phyloP scores from a whole-genome alignment of 2,329 filamentous ascomycete genomes.

The Aspergillus sp. region DNA sequence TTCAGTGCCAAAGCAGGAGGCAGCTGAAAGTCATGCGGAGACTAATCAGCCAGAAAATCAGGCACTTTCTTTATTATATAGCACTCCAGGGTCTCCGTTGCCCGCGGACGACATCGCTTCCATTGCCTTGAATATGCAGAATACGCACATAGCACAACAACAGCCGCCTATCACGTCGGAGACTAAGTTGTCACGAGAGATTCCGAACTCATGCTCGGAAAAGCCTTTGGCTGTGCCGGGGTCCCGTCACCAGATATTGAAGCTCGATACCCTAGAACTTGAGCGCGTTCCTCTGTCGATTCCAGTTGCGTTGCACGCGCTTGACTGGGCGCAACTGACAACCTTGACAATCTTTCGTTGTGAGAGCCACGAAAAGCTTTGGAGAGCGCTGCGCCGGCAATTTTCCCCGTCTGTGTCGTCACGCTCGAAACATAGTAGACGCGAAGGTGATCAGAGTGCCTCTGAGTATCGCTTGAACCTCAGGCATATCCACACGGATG shows the following conservation, averaged over 20 bases:
- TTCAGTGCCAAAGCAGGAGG: slow-evolving; percentile 9
- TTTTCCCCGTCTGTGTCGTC: slow-evolving; percentile 51
- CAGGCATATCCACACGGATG: slow-evolving; percentile 75
- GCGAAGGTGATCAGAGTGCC: slow-evolving; percentile 8
- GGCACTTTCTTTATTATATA: not conserved
- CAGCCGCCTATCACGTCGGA: not conserved
- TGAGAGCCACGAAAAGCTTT: slow-evolving; percentile 70
- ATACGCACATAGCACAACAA: not conserved
- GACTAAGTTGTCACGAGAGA: slow-evolving; percentile 12
- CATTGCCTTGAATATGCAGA: not conserved
- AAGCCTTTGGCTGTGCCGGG: not conserved
- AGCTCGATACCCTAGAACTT: slow-evolving; percentile 71
- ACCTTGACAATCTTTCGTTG: slow-evolving; percentile 75
- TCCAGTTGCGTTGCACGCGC: slow-evolving; percentile 66
- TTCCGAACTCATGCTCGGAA: slow-evolving; percentile 2
- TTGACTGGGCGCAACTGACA: slow-evolving; percentile 74
- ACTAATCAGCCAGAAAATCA: not conserved
- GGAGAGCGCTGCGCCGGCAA: slow-evolving; percentile 69
- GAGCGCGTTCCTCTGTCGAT: slow-evolving; percentile 75
- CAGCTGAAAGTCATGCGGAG: not conserved
- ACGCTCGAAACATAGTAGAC: slow-evolving; percentile 14
- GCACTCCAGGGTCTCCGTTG: not conserved
- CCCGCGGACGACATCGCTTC: not conserved
- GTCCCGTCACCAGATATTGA: slow-evolving; percentile 45
- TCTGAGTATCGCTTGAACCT: slow-evolving; percentile 65